phyloP scores from a whole-genome alignment of 352 stramenopile genomes.

The Aphanomyces stellatus region DNA sequence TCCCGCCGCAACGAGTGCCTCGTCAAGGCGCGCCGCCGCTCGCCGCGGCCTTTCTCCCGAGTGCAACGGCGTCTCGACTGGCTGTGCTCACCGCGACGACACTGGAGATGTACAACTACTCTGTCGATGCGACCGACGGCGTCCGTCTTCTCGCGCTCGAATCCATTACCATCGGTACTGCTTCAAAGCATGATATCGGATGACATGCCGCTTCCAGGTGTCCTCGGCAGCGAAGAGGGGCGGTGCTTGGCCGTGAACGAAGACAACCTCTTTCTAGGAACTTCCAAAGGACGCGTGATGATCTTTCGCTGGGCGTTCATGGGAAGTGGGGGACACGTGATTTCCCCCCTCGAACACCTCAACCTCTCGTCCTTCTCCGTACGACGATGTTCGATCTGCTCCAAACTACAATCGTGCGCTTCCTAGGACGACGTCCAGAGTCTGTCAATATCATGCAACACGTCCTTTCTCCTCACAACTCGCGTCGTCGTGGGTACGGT shows the following conservation, averaged over 20 bases:
- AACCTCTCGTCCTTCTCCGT: background rate
- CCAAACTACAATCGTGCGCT: background rate
- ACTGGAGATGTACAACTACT: constrained; percentile 16
- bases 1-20: background rate
- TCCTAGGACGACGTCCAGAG: background rate
- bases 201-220: background rate
- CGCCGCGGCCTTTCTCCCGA: background rate
- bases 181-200: background rate
- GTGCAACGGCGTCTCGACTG: background rate
- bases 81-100: constrained; percentile 8
- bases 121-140: background rate
- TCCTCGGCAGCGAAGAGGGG: background rate
- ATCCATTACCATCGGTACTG: constrained; percentile 11
- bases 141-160: background rate
- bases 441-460: background rate
- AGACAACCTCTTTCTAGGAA: constrained; percentile 16
- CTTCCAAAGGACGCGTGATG: constrained; percentile 3
- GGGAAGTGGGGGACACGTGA: background rate
- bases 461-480: background rate
- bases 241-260: constrained; percentile 8
- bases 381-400: background rate
- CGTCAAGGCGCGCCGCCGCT: background rate
- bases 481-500: background rate
- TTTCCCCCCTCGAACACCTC: constrained; percentile 7
- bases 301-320: constrained; percentile 15